Conservation (phyloP, 495 filamentous ascomycete species). For the Jackrogersella multiformis region DNA sequence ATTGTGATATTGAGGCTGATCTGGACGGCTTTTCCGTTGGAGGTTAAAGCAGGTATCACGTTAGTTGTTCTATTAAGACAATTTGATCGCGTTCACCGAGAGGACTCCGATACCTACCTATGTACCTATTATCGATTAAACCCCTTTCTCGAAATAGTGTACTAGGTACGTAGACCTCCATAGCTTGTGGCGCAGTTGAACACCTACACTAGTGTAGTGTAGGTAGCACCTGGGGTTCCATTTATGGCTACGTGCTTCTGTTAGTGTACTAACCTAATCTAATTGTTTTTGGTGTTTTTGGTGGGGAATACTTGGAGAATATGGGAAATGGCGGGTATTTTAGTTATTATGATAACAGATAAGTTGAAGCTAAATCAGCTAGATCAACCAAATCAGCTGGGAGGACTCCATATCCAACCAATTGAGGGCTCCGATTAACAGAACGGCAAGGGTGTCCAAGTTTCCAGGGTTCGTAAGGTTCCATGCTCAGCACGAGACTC, state of each 20-base stretch:
- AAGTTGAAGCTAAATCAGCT: slow-evolving; percentile 23
- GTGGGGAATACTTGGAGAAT: background rate
- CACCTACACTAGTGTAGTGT: background rate
- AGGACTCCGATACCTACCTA: slow-evolving; percentile 36
- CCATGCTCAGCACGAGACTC: background rate
- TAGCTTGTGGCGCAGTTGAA: slow-evolving; percentile 41
- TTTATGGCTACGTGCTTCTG: slow-evolving; percentile 5
- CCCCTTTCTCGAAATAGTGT: slow-evolving; percentile 25
- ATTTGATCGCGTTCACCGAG: slow-evolving; percentile 41
- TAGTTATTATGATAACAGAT: slow-evolving; percentile 29
- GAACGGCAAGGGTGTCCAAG: background rate
- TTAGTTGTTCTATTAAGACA: slow-evolving; percentile 28
- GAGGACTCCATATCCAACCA: slow-evolving; percentile 6
- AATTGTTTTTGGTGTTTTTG: background rate
- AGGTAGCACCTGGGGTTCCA: too few relatives aligned
- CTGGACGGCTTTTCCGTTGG: slow-evolving; percentile 24
- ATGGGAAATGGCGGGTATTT: background rate
- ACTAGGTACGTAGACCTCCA: too few relatives aligned
- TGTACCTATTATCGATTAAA: slow-evolving; percentile 22
- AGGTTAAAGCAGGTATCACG: slow-evolving; percentile 13
- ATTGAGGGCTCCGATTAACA: slow-evolving; percentile 44
- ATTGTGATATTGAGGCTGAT: slow-evolving; percentile 29
- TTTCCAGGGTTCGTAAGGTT: background rate
- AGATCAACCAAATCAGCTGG: background rate
- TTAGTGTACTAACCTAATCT: slow-evolving; percentile 30